phyloP scores from a whole-genome alignment of 768 basidiomycete genomes.

The Amanita phalloides region DNA sequence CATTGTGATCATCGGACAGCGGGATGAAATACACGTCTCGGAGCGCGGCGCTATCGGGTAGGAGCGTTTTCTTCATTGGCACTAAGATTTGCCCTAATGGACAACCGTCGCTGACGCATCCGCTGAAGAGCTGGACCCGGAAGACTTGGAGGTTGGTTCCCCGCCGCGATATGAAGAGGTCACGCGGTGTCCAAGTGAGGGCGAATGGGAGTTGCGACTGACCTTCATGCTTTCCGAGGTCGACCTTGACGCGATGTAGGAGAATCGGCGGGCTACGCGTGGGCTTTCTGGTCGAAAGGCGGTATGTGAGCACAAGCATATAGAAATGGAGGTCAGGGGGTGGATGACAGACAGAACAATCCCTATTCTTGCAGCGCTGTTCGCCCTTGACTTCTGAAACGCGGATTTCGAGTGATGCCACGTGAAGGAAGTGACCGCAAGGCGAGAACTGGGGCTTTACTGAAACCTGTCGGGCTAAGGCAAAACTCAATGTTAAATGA shows the following conservation, averaged over 20 bases:
- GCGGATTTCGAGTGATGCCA: slow-evolving; percentile 17
- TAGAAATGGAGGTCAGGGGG: slow-evolving; percentile 10
- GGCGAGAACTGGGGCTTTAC: slow-evolving; percentile 17
- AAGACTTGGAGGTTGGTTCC: slow-evolving; percentile 9
- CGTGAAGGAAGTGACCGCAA: slow-evolving; percentile 15
- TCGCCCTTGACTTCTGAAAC: slow-evolving; percentile 5
- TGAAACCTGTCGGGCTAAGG: slow-evolving; percentile 15
- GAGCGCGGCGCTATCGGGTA: slow-evolving; percentile 12
- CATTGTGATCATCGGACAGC: background rate
- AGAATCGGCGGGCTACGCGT: slow-evolving; percentile 11
- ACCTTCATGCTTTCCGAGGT: slow-evolving; percentile 6
- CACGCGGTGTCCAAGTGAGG: slow-evolving; percentile 15
- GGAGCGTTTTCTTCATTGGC: slow-evolving; percentile 11
- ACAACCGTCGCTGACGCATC: background rate
- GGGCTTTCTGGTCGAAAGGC: slow-evolving; percentile 11
- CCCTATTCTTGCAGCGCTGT: background rate
- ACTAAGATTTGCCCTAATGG: slow-evolving; percentile 5
- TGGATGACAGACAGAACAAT: background rate
- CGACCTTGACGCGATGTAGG: slow-evolving; percentile 10
- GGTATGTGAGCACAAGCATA: slow-evolving; percentile 14
- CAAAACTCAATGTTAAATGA: background rate
- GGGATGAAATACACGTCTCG: slow-evolving; percentile 16
- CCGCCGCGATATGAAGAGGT: slow-evolving; percentile 15
- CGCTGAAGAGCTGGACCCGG: slow-evolving; percentile 14
- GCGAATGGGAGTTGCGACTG: slow-evolving; percentile 15